Base-by-base conservation (phyloP, 441 rosid genomes). In the Mallotus japonicus region DNA sequence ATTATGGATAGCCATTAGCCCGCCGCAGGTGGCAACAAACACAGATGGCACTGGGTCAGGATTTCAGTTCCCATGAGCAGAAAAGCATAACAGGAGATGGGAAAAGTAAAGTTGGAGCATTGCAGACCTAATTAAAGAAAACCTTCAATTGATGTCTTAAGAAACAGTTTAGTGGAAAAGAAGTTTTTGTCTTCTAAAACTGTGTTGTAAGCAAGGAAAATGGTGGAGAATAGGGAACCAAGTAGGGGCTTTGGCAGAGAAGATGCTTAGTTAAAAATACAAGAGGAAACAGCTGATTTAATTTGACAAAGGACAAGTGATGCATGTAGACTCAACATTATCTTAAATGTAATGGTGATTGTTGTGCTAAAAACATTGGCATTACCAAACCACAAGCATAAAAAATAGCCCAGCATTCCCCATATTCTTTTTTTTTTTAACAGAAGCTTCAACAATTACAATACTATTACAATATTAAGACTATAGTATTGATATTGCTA, bases 1-100 rank as follows among this genome's bases (percentile, higher is more conserved):
- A 75, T 79, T 93, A 1, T 90, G 95, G 96, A 81, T 89, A 1
- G 85, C 97, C 60, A 84, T 93, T 19, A 86, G 73, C 67, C 92
- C 96, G 0, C 85, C 87, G 0, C 44, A 70, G 4, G 82, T 78
- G 12, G 62, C 62, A n/a, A 17, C 80, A 0, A 55, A 83, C 7
- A 42, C 53, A 0, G 55, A 71, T 1, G 79, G 49, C 0, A 81
- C 75, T 22, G 85, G 81, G 0, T 79, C 78, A 58, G 77, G 85
- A 44, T 92, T 92, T 68, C 79, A 83, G 61, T 89, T 92, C 84
- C 97, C 97, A 11, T 89, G 74, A 85, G 50, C 17, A 10, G 0
- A 14, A 20, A 11, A 17, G 5, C 28, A 24, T 0, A 24, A 24
- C 28, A 62, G 11, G 13, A 13, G 4, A 20, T 58, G 62, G 17